A percentile compares a stretch with the other conserved stretches of the same genome.
These are phyloP conservation scores for Crinitomyces ghanaensis DNA, from an alignment of 805 yeast genomes.

Conservation along the genomic window DNA sequence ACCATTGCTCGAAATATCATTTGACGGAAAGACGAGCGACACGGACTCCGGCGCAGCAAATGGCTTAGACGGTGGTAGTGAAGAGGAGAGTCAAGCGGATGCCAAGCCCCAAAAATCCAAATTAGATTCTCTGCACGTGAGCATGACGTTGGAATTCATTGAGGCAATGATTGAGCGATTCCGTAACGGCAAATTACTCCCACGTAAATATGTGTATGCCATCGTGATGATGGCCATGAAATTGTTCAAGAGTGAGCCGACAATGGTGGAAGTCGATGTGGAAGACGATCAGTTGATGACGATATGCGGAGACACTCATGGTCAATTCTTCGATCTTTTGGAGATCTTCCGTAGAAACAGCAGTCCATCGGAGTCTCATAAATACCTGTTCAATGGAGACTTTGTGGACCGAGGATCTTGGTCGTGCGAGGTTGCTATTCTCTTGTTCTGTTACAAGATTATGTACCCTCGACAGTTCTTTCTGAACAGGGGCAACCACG, in stretches of 20 bases:
- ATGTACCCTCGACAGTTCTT: slow-evolving; percentile 58
- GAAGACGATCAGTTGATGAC: slow-evolving; percentile 40
- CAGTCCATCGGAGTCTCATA: slow-evolving; percentile 50
- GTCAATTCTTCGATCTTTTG: slow-evolving; percentile 85
- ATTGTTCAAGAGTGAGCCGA: slow-evolving; percentile 51
- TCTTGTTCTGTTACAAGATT: slow-evolving; percentile 66
- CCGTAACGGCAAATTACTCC: slow-evolving; percentile 58
- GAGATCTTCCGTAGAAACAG: slow-evolving; percentile 72
- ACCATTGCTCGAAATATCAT: slow-evolving; percentile 36
- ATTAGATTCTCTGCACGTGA: slow-evolving; percentile 29
- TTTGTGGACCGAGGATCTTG: slow-evolving; percentile 97
- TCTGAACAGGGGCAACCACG: slow-evolving; percentile 93
- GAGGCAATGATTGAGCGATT: slow-evolving; percentile 57
- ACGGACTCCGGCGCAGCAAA: too few species aligned
- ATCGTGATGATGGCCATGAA: slow-evolving; percentile 62
- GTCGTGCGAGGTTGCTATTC: slow-evolving; percentile 92
- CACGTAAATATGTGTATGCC: slow-evolving; percentile 75
- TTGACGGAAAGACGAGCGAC: too few species aligned
- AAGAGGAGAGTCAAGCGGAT: slow-evolving; percentile 22
- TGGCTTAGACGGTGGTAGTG: too few species aligned
- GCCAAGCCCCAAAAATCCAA: slow-evolving; percentile 1
- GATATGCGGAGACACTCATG: slow-evolving; percentile 96
- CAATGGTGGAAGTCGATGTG: slow-evolving; percentile 59
- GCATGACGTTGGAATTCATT: slow-evolving; percentile 45
- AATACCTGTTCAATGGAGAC: slow-evolving; percentile 89